Conservation (phyloP, 495 filamentous ascomycete genomes). For the Aspergillus egyptiacus region DNA sequence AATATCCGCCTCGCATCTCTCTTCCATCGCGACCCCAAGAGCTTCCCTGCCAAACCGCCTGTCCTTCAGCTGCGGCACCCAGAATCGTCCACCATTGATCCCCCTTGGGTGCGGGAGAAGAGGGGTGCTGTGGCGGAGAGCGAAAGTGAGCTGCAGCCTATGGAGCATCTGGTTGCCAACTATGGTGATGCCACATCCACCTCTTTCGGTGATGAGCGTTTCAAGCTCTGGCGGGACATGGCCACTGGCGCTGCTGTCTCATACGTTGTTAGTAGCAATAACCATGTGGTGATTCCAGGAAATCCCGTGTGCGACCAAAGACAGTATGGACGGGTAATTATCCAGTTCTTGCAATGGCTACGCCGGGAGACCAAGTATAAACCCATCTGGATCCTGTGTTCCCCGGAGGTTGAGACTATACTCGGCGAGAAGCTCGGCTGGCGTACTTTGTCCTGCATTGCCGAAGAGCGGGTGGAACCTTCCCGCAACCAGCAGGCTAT, state of each 20-base stretch:
- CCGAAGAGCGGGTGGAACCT: constrained; percentile 73
- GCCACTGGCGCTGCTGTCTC: constrained; percentile 72
- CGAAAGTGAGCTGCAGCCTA: constrained; percentile 54
- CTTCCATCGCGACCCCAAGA: constrained; percentile 80
- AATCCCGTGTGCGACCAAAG: constrained; percentile 69
- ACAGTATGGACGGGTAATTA: constrained; percentile 66
- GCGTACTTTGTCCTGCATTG: constrained; percentile 77
- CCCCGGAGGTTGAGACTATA: constrained; percentile 61
- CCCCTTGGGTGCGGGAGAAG: constrained; percentile 49
- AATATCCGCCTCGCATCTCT: constrained; percentile 85
- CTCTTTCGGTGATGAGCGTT: constrained; percentile 78
- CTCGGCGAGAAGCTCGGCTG: constrained; percentile 71
- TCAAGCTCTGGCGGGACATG: constrained; percentile 73
- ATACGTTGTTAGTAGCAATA: constrained; percentile 64
- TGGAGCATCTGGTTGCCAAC: constrained; percentile 80
- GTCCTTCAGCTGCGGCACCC: constrained; percentile 61
- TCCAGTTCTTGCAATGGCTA: constrained; percentile 64
- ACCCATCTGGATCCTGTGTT: constrained; percentile 76
- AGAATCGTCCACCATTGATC: constrained; percentile 67
- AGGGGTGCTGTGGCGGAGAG: constrained; percentile 32
- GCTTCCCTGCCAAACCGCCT: constrained; percentile 54
- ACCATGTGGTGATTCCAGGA: constrained; percentile 72
- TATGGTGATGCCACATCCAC: constrained; percentile 87
- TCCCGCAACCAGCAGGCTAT: constrained; percentile 46
- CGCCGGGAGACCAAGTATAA: constrained; percentile 65